Evolutionary conservation across 441 rosid genomes (phyloP).

Genomic region (Erodium moschatum): DNA sequence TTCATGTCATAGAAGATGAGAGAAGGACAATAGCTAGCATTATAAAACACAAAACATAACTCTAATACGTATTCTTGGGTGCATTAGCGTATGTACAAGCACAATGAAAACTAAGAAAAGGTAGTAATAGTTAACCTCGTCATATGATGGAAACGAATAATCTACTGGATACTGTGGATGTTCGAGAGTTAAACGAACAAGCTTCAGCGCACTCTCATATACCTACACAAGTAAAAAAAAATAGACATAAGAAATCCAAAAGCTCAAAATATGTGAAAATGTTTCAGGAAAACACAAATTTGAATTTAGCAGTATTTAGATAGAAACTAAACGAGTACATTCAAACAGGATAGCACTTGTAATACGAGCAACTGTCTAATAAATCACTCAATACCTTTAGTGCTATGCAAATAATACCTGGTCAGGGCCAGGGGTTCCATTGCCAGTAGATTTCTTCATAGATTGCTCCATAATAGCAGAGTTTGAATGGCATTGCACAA

Average conservation of each 20-base stretch:
- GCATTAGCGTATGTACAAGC: not conserved
- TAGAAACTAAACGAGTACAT: not conserved
- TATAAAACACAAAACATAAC: not conserved
- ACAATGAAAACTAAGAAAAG: conserved; percentile 5
- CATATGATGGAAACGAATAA: conserved; percentile 2
- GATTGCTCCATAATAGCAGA: conserved; percentile 32
- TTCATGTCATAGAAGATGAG: too few species aligned
- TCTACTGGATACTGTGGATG: conserved; percentile 4
- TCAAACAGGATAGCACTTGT: not conserved
- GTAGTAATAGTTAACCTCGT: conserved; percentile 29
- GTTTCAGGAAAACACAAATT: not conserved
- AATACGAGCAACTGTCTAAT: not conserved
- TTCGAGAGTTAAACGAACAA: conserved; percentile 1
- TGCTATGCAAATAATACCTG: conserved; percentile 36
- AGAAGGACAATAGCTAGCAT: too few species aligned
- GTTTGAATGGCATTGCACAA: conserved; percentile 38
- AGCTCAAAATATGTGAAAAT: not conserved
- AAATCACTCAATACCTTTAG: not conserved
- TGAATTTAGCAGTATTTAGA: not conserved
- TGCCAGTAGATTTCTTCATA: conserved; percentile 29
- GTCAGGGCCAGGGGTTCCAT: conserved; percentile 40
- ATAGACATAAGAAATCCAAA: not conserved
- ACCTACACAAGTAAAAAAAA: not conserved
- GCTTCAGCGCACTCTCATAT: not conserved
- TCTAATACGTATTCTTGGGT: not conserved